A percentile compares a stretch with the other conserved stretches of the same genome.
These are phyloP conservation scores for Ziziphus jujuba DNA, from an alignment of 306 rosid species.

Conservation along the genomic window DNA sequence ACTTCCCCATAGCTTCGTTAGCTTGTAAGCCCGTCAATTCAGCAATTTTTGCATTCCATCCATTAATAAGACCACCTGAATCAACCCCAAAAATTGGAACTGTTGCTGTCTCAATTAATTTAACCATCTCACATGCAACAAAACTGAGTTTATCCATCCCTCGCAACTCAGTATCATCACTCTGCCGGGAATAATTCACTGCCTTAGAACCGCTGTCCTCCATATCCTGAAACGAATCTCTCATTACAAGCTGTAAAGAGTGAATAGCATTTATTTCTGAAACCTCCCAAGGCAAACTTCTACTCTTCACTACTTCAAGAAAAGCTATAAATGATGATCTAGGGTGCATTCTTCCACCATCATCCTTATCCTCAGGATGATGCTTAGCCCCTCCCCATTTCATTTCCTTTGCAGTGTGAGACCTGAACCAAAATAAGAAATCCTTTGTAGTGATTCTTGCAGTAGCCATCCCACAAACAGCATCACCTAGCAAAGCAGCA, in stretches of 20 bases:
- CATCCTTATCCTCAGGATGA: slow-evolving; percentile 70
- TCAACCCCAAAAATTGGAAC: slow-evolving; percentile 83
- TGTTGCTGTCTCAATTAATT: slow-evolving; percentile 79
- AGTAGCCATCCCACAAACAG: slow-evolving; percentile 76
- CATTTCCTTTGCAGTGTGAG: slow-evolving; percentile 67
- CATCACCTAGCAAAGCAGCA: slow-evolving; percentile 62
- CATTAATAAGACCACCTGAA: slow-evolving; percentile 63
- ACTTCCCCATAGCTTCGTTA: slow-evolving; percentile 64
- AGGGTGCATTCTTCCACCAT: slow-evolving; percentile 69
- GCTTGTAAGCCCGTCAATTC: slow-evolving; percentile 61
- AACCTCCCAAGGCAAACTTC: slow-evolving; percentile 78
- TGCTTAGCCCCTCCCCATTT: slow-evolving; percentile 92
- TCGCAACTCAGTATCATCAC: slow-evolving; percentile 33
- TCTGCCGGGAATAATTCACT: slow-evolving; percentile 15
- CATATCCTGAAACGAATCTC: slow-evolving; percentile 54
- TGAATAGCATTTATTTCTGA: slow-evolving; percentile 80
- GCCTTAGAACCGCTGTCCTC: slow-evolving; percentile 41
- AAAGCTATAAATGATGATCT: slow-evolving; percentile 75
- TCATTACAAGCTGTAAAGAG: slow-evolving; percentile 70
- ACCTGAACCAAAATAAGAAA: slow-evolving; percentile 87
- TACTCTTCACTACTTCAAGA: slow-evolving; percentile 69
- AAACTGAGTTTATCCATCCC: slow-evolving; percentile 62
- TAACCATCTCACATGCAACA: slow-evolving; percentile 80
- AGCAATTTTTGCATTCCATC: slow-evolving; percentile 76
- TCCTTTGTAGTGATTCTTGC: slow-evolving; percentile 59